phyloP scores from a whole-genome alignment of 257 asterid species.

The Anisodus tanguticus region DNA sequence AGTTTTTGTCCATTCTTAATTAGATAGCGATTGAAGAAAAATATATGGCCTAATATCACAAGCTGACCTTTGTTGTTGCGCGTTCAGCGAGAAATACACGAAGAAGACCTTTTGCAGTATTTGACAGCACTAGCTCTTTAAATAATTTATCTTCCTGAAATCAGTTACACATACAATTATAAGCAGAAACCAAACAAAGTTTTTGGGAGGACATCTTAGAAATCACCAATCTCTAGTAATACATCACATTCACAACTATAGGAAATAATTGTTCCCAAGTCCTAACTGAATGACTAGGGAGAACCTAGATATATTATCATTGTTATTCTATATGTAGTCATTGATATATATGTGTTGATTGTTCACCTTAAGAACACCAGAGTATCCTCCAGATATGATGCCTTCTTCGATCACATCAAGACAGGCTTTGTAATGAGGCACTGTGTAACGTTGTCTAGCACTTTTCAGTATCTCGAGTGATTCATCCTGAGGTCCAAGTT shows the following conservation, averaged over 20 bases:
- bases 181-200: background rate
- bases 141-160: slow-evolving; percentile 61
- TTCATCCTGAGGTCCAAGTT: slow-evolving; percentile 53
- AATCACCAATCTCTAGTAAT: slow-evolving; percentile 1
- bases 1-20: background rate
- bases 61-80: slow-evolving; percentile 52
- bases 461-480: slow-evolving; percentile 51
- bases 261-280: background rate
- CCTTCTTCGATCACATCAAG: slow-evolving; percentile 63
- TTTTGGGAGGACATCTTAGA: background rate
- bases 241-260: background rate
- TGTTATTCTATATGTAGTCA: slow-evolving; percentile 9
- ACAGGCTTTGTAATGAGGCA: slow-evolving; percentile 52
- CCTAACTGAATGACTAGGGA: background rate
- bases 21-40: background rate
- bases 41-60: slow-evolving; percentile 17
- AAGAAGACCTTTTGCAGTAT: slow-evolving; percentile 60
- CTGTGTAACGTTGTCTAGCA: slow-evolving; percentile 40
- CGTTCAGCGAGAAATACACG: slow-evolving; percentile 65
- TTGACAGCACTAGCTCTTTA: slow-evolving; percentile 60
- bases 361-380: slow-evolving; percentile 56
- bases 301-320: too few species aligned
- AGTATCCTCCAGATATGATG: slow-evolving; percentile 51
- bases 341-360: background rate
- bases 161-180: background rate